phyloP scores from a whole-genome alignment of 192 early-diverging fungal genomes.

The Dimargaris xerosporica region DNA sequence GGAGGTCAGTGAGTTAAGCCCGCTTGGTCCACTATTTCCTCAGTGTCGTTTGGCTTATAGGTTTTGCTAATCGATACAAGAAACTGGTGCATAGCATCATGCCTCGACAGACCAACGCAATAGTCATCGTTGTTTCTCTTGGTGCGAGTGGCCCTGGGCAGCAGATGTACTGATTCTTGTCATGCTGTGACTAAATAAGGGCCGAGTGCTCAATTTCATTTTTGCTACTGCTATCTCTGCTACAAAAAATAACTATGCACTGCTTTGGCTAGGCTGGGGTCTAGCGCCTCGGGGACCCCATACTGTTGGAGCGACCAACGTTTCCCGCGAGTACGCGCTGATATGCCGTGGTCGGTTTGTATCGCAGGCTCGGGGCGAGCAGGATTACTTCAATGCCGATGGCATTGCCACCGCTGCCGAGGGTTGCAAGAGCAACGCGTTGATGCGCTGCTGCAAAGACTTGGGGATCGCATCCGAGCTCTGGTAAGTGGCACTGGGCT shows the following conservation, averaged over 20 bases:
- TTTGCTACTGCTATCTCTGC: too few species aligned
- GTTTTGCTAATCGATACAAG: too few species aligned
- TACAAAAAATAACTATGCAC: too few species aligned
- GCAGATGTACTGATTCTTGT: too few species aligned
- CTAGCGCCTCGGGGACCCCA: conserved; percentile 82
- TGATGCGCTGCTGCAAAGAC: conserved; percentile 97
- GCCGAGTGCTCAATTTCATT: too few species aligned
- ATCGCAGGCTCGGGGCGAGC: conserved; percentile 84
- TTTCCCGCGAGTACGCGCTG: conserved; percentile 87
- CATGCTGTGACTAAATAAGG: too few species aligned
- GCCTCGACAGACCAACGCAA: too few species aligned
- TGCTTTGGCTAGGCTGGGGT: conserved; percentile 38
- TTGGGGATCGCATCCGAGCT: conserved; percentile 80
- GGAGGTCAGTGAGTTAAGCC: conserved; percentile 32
- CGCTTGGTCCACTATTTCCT: too few species aligned
- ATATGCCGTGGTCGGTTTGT: conserved; percentile 79
- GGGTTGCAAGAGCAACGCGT: conserved; percentile 79
- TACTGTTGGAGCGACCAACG: conserved; percentile 54
- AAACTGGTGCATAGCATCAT: too few species aligned
- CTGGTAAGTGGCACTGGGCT: conserved; percentile 22
- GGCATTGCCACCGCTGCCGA: conserved; percentile 71
- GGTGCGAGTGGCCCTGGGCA: too few species aligned
- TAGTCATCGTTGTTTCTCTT: too few species aligned
- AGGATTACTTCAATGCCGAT: conserved; percentile 70
- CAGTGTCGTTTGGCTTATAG: too few species aligned